Evolutionary conservation across 805 yeast genomes (phyloP).

Genomic region (Suhomyces emberorum): DNA sequence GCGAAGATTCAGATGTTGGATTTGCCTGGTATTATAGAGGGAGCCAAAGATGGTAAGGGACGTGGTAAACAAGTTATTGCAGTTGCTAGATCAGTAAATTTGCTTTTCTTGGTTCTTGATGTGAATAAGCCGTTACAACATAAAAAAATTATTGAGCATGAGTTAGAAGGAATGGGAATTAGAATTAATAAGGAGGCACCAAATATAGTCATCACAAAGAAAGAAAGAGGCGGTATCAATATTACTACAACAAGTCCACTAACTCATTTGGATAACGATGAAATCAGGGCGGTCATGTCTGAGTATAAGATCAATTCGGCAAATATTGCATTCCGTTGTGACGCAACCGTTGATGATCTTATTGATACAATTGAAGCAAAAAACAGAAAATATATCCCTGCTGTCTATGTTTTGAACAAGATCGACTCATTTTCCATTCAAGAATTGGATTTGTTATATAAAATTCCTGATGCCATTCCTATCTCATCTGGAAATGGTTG

Average conservation of each 20-base stretch:
- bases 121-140: conserved; percentile 95
- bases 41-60: conserved; percentile 90
- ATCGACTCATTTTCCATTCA: conserved; percentile 93
- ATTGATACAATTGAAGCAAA: conserved; percentile 91
- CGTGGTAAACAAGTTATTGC: conserved; percentile 97
- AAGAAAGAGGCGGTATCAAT: conserved; percentile 93
- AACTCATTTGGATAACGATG: conserved; percentile 88
- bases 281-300: conserved; percentile 91
- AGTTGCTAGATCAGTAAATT: conserved; percentile 95
- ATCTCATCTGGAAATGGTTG: conserved; percentile 94
- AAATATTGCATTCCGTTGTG: conserved; percentile 94
- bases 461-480: conserved; percentile 97
- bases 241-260: conserved; percentile 91
- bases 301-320: conserved; percentile 96
- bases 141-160: conserved; percentile 90
- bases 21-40: conserved; percentile 87
- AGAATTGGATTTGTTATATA: conserved; percentile 83
- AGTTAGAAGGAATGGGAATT: conserved; percentile 96
- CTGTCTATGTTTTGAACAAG: conserved; percentile 89
- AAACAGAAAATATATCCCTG: conserved; percentile 92
- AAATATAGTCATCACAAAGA: conserved; percentile 84
- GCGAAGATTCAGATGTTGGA: conserved; percentile 96
- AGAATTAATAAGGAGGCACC: conserved; percentile 91
- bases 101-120: conserved; percentile 89
- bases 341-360: conserved; percentile 95